Base-by-base conservation (phyloP, 208 protist genomes). In the Vickermania spadyakhi region DNA sequence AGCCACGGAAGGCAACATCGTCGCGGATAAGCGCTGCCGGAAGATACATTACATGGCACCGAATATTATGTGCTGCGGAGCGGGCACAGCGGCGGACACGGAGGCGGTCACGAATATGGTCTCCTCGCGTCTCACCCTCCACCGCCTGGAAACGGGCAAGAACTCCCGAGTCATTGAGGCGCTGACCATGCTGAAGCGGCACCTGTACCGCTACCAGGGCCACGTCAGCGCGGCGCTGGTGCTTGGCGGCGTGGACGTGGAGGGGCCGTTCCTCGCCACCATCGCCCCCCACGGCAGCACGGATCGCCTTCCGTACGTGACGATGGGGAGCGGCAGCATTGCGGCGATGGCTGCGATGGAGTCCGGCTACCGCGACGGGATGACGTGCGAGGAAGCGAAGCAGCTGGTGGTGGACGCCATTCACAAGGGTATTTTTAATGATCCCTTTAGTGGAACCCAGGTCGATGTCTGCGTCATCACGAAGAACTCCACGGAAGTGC, bases 21-120 rank as follows among this genome's bases (percentile, higher is more conserved):
- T 99, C 22, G 97, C 96, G 1, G 98, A 99, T 70, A 99, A 99
- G 84, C 98, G 97, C 66, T 99, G 98, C 86, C 82, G 97, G 60
- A 99, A 99, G 87, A 99, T 99, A 67, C 99, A 99, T 77, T 99
- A 99, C 84, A 99, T 99, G 77, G 96, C 99, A 4, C 94, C 97
- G 36, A 99, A 99, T 68, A 99, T 99, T 30, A 99, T 98, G 84
- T 99, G 98, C 84, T 99, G 98, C 72, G 99, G 99, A 70, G 99
- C 99, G 29, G 99, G 99, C 56, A 99, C 98, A 4, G 95, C 98
- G 5, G 99, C 99, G 0, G 99, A 99, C 79, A 99, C 97, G 3
- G 97, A 97, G 73, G 82, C 94, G 0, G 81, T 93, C 11, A 97
- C 93, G 52, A 87, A 86, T 52, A 84, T 99, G 66, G 93, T 99